A percentile compares a stretch with the other conserved stretches of the same genome.
Conservation (phyloP, 1,139 yeast species). For the Suhomyces anneliseae region DNA sequence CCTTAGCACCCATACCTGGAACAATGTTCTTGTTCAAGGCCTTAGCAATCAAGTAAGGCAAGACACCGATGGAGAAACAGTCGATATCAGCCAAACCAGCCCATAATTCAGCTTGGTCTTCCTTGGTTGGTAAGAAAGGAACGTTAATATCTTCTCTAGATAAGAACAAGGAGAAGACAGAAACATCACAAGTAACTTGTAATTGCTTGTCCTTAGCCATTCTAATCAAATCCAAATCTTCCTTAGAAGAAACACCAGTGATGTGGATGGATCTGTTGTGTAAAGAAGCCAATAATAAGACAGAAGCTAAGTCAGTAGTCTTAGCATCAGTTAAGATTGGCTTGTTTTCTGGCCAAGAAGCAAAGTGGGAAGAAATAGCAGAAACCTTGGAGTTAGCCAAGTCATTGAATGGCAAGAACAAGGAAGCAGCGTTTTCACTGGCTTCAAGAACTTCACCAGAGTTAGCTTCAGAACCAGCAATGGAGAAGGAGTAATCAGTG, state of each 20-base stretch:
- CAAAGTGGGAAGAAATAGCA: constrained; percentile 74
- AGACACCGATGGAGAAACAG: constrained; percentile 81
- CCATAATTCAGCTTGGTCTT: constrained; percentile 86
- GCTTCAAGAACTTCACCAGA: constrained; percentile 62
- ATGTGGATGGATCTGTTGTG: constrained; percentile 86
- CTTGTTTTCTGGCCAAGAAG: constrained; percentile 80
- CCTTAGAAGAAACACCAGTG: constrained; percentile 78
- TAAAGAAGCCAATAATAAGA: constrained; percentile 83
- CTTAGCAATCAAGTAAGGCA: constrained; percentile 73
- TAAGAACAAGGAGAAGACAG: constrained; percentile 76
- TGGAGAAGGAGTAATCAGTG: constrained; percentile 80
- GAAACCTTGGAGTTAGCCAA: constrained; percentile 70
- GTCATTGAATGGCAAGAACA: constrained; percentile 79
- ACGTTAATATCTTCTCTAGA: constrained; percentile 71
- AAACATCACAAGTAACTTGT: constrained; percentile 87
- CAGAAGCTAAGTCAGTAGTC: constrained; percentile 88
- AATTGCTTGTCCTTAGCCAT: constrained; percentile 84
- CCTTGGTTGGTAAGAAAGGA: constrained; percentile 71
- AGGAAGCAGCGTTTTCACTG: constrained; percentile 69
- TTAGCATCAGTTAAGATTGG: constrained; percentile 92
- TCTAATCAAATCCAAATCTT: constrained; percentile 79
- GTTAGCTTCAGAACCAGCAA: constrained; percentile 80
- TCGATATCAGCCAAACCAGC: constrained; percentile 69
- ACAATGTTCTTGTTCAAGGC: constrained; percentile 58
- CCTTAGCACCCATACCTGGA: constrained; percentile 77